A percentile compares a stretch with the other conserved stretches of the same genome.
Conservation (phyloP, 768 basidiomycete species). For the Lactarius akahatsu region DNA sequence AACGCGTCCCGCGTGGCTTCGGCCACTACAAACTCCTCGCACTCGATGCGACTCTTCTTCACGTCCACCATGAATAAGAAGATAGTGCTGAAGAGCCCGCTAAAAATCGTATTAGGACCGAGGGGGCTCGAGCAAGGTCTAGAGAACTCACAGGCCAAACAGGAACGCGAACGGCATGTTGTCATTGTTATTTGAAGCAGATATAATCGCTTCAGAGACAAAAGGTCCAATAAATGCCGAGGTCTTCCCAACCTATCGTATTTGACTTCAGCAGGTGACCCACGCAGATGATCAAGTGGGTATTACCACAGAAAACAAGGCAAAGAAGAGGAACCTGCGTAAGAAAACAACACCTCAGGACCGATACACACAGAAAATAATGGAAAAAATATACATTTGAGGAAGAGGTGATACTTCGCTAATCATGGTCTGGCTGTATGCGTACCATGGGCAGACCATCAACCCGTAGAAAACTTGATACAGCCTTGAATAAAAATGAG, state of each 20-base stretch:
- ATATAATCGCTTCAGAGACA: constrained; percentile 73
- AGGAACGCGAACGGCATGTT: constrained; percentile 78
- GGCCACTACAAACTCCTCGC: constrained; percentile 58
- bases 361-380: neutral
- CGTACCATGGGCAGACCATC: constrained; percentile 78
- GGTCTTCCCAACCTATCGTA: constrained; percentile 63
- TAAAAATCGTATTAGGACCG: constrained; percentile 31
- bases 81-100: constrained; percentile 52
- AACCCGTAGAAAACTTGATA: constrained; percentile 72
- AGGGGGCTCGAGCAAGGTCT: neutral
- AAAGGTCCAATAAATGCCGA: constrained; percentile 77
- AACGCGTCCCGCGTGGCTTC: constrained; percentile 48
- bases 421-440: constrained; percentile 82
- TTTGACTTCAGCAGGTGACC: neutral
- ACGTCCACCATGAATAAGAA: constrained; percentile 66
- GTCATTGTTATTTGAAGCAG: constrained; percentile 62
- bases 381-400: constrained; percentile 53
- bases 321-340: constrained; percentile 67
- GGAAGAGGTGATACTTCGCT: constrained; percentile 71
- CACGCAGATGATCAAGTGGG: neutral
- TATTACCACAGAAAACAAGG: constrained; percentile 65
- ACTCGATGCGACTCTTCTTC: constrained; percentile 61
- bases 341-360: neutral
- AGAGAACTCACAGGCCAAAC: constrained; percentile 55
- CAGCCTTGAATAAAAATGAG: constrained; percentile 42